Percentiles rank a stretch among this genome's conserved stretches.
These are phyloP conservation scores for Podospora fimiseda DNA, from an alignment of 495 filamentous ascomycete genomes.

Conservation along the genomic window DNA sequence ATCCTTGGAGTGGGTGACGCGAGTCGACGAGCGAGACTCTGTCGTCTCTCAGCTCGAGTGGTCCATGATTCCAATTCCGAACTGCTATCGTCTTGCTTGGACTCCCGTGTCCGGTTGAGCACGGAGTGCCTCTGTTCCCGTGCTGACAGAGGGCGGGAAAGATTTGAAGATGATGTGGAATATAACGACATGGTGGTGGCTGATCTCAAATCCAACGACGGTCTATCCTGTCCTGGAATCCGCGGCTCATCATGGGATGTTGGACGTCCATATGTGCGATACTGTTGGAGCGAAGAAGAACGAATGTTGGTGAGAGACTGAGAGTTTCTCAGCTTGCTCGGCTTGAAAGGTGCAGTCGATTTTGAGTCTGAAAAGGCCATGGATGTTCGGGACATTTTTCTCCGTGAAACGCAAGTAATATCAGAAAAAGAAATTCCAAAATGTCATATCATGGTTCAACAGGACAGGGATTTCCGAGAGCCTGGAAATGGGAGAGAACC, in stretches of 20 bases:
- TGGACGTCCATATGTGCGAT: slow-evolving; percentile 1
- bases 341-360: background rate
- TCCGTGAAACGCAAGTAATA: background rate
- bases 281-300: background rate
- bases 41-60: background rate
- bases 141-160: background rate
- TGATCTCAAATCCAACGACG: background rate
- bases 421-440: background rate
- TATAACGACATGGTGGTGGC: background rate
- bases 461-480: background rate
- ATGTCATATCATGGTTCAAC: too few species aligned
- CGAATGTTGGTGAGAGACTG: background rate
- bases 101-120: background rate
- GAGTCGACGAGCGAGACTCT: slow-evolving; percentile 1
- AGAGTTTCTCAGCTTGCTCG: background rate
- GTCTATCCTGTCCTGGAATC: background rate
- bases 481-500: background rate
- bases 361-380: background rate
- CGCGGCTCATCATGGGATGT: slow-evolving; percentile 5
- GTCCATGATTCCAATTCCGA: background rate
- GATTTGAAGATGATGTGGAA: background rate
- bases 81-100: background rate
- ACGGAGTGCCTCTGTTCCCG: background rate
- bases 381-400: background rate
- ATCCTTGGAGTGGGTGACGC: background rate